These are phyloP conservation scores for Globisporangium iwayamae DNA, from an alignment of 352 stramenopile species.

Conservation along the genomic window DNA sequence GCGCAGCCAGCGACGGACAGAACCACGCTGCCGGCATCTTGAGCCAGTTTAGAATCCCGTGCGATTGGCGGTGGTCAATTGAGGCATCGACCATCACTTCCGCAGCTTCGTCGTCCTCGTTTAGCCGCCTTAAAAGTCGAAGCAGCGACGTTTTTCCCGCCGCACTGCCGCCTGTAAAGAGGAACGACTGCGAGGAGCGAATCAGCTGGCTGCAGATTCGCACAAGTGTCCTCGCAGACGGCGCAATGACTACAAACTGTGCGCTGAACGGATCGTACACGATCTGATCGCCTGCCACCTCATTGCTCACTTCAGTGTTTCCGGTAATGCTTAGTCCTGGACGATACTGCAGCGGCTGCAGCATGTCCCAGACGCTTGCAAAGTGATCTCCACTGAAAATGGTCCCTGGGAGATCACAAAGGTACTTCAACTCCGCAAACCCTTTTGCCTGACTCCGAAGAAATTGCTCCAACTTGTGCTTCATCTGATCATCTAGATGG, in stretches of 20 bases:
- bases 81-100: conserved; percentile 49
- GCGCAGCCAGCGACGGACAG: background rate
- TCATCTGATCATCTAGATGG: conserved; percentile 33
- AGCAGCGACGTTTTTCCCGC: conserved; percentile 53
- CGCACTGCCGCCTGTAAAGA: conserved; percentile 39
- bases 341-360: conserved; percentile 8
- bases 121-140: conserved; percentile 31
- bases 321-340: background rate
- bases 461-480: conserved; percentile 48
- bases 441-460: conserved; percentile 38
- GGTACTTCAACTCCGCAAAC: conserved; percentile 28
- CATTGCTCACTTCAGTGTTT: background rate
- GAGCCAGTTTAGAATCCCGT: conserved; percentile 48
- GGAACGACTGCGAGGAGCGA: conserved; percentile 37
- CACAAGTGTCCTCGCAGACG: conserved; percentile 21
- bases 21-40: conserved; percentile 44
- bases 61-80: conserved; percentile 33
- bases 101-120: conserved; percentile 30
- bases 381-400: conserved; percentile 40
- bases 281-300: conserved; percentile 11
- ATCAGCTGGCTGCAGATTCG: conserved; percentile 37
- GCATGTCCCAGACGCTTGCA: conserved; percentile 33
- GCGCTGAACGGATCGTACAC: conserved; percentile 25
- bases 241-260: conserved; percentile 36
- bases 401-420: conserved; percentile 25